Evolutionary conservation across 2,329 filamentous ascomycete species (phyloP).

Genomic region (Orbilia brochopaga): DNA sequence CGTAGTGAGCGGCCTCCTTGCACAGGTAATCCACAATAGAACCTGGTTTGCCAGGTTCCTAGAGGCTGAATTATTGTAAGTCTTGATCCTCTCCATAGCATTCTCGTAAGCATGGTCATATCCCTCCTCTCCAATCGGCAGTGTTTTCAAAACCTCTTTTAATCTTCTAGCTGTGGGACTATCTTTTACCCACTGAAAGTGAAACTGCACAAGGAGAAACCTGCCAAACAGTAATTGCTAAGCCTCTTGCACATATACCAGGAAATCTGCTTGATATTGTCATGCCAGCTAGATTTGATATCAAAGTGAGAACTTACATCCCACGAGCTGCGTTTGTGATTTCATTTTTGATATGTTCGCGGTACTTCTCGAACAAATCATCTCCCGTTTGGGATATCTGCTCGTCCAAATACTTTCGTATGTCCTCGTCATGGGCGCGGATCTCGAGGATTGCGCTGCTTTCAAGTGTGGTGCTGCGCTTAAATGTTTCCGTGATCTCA

Average conservation of each 20-base stretch:
- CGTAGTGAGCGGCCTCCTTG: background rate
- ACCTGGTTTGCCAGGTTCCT: background rate
- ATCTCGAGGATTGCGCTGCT: background rate
- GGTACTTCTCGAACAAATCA: background rate
- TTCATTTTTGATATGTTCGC: background rate
- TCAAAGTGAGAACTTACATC: background rate
- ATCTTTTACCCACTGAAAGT: background rate
- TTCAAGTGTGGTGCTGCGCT: no score
- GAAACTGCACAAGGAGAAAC: slow-evolving; percentile 1
- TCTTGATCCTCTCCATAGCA: slow-evolving; percentile 10
- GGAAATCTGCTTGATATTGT: no score
- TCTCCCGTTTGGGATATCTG: background rate
- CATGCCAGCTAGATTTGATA: background rate
- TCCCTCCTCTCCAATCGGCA: background rate
- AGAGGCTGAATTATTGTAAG: background rate
- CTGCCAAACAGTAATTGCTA: background rate
- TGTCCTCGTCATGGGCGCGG: background rate
- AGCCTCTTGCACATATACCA: no score
- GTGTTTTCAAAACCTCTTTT: background rate
- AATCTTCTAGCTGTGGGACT: background rate
- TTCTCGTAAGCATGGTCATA: slow-evolving; percentile 11
- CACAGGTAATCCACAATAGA: slow-evolving; percentile 18
- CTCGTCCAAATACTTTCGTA: background rate
- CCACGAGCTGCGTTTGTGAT: background rate
- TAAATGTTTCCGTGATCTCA: background rate